Conservation (phyloP, 2,329 filamentous ascomycete genomes). For the Sarocladiaceae sp. region DNA sequence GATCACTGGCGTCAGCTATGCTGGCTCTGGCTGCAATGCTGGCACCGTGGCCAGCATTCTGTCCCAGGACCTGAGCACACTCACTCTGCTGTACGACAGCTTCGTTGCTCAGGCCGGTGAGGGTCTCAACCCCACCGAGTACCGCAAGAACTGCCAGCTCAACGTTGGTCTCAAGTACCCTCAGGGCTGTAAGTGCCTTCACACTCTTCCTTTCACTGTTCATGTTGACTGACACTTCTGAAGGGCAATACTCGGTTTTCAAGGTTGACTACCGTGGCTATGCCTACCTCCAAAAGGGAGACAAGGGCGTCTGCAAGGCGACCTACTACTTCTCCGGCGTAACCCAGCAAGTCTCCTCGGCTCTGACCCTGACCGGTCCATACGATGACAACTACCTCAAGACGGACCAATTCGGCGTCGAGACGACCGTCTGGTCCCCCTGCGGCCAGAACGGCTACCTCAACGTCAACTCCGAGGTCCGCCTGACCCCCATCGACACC, state of each 20-base stretch:
- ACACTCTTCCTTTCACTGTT: not conserved
- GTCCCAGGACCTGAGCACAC: not conserved
- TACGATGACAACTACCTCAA: slow-evolving; percentile 10
- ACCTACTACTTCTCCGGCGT: slow-evolving; percentile 10
- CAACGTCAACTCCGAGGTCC: slow-evolving; percentile 10
- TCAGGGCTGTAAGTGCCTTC: slow-evolving; percentile 6
- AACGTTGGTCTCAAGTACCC: slow-evolving; percentile 9
- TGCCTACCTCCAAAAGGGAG: slow-evolving; percentile 9
- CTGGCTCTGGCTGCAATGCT: slow-evolving; percentile 8
- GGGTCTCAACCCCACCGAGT: not conserved
- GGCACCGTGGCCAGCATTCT: slow-evolving; percentile 5
- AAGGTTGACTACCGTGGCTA: slow-evolving; percentile 10
- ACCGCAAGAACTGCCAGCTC: slow-evolving; percentile 10
- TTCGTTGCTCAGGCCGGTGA: slow-evolving; percentile 8
- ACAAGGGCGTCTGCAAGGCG: slow-evolving; percentile 8
- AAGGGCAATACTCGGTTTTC: slow-evolving; percentile 10
- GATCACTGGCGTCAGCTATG: slow-evolving; percentile 8
- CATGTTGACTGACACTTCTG: not conserved
- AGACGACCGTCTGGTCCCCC: slow-evolving; percentile 9
- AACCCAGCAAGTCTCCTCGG: slow-evolving; percentile 2
- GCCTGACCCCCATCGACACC: slow-evolving; percentile 8
- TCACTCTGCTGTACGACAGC: slow-evolving; percentile 9
- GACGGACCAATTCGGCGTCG: slow-evolving; percentile 8
- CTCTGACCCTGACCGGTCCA: slow-evolving; percentile 7
- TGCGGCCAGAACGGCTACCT: slow-evolving; percentile 6